phyloP scores from a whole-genome alignment of 2,329 filamentous ascomycete species.

The Talaromyces sp. region DNA sequence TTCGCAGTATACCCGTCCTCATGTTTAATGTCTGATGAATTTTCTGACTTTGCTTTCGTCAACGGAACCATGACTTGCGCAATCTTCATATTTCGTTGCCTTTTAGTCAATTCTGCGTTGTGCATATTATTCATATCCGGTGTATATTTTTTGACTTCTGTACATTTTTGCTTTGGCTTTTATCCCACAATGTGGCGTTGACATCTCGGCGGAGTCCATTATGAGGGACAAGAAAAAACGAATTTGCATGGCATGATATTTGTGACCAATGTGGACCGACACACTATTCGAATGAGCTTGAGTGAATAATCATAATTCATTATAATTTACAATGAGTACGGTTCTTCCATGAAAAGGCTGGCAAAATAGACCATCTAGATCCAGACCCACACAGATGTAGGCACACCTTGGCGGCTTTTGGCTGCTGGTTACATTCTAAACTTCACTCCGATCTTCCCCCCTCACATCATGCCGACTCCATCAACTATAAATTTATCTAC shows the following conservation, averaged over 20 bases:
- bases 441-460: not conserved
- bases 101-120: not conserved
- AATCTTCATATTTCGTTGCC: no score
- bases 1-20: not conserved
- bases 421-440: slow-evolving; percentile 1
- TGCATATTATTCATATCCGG: not conserved
- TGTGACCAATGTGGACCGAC: not conserved
- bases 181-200: not conserved
- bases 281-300: not conserved
- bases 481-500: slow-evolving; percentile 28
- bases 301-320: not conserved
- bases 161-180: not conserved
- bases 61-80: not conserved
- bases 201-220: not conserved
- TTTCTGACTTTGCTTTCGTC: not conserved
- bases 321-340: not conserved
- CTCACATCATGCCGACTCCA: slow-evolving; percentile 24
- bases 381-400: not conserved
- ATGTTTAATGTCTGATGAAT: not conserved
- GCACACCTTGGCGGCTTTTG: not conserved
- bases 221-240: not conserved
- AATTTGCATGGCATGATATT: not conserved
- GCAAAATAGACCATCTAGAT: no score
- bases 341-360: not conserved
- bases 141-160: not conserved